Conservation (phyloP, 208 protist species). For the Angomonas deanei region DNA sequence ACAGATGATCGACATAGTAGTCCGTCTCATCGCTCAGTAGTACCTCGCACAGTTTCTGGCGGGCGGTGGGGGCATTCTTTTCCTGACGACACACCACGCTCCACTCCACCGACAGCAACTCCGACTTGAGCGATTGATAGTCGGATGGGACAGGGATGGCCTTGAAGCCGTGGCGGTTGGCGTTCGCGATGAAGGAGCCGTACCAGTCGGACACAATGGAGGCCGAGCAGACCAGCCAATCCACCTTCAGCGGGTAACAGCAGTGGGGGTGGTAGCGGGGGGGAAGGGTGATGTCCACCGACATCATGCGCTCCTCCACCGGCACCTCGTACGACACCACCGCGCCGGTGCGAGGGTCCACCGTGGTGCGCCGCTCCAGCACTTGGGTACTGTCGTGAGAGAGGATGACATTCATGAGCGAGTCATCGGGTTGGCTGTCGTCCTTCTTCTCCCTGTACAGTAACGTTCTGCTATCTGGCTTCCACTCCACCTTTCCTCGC, state of each 20-base stretch:
- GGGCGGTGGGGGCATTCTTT: slow-evolving; percentile 38
- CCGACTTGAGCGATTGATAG: slow-evolving; percentile 16
- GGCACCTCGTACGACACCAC: neutral
- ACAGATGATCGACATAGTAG: slow-evolving; percentile 74
- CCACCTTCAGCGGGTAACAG: slow-evolving; percentile 58
- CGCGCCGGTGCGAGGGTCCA: slow-evolving; percentile 18
- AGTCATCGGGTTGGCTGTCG: neutral
- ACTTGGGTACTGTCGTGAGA: slow-evolving; percentile 37
- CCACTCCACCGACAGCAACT: slow-evolving; percentile 34
- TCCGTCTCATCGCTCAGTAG: slow-evolving; percentile 30
- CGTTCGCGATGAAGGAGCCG: slow-evolving; percentile 61
- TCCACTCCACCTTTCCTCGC: slow-evolving; percentile 36
- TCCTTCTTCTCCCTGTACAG: too few species aligned
- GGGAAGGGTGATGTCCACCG: slow-evolving; percentile 55
- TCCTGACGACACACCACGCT: slow-evolving; percentile 23
- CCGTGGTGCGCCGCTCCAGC: slow-evolving; percentile 33
- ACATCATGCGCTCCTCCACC: slow-evolving; percentile 56
- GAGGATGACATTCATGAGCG: slow-evolving; percentile 43
- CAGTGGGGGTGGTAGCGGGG: slow-evolving; percentile 44
- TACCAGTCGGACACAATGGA: slow-evolving; percentile 70
- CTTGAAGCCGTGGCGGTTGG: slow-evolving; percentile 45
- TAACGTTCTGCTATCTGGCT: too few species aligned
- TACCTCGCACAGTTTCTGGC: slow-evolving; percentile 32
- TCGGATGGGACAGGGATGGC: slow-evolving; percentile 56
- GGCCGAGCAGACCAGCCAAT: slow-evolving; percentile 70